Base-by-base conservation (phyloP, 2,329 filamentous ascomycete species). In the Microdochium bolleyi region DNA sequence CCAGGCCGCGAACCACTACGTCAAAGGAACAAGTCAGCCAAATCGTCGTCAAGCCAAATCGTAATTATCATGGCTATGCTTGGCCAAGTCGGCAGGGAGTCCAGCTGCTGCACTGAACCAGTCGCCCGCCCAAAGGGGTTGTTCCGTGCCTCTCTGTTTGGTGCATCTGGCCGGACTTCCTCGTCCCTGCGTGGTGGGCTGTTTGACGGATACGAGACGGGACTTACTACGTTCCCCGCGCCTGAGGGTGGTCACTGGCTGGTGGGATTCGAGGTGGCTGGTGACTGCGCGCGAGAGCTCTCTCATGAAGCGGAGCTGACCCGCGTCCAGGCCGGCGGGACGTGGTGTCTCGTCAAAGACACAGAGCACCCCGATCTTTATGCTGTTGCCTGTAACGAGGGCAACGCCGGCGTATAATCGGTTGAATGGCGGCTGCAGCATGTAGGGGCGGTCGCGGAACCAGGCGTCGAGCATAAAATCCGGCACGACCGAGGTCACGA, bases 401-500 rank as follows among this genome's bases (percentile, higher is more conserved):
- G 58, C 54, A 9, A 57, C 51, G n/a, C 53, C 55, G 14, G 56
- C 56, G 32, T 57, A 59, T 30, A 60, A 60, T 11, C 57, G 51
- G 24, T 61, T 59, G 1, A 55, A 53, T 0, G 60, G 58, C 24
- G 63, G 60, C 0, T 54, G 51, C 9, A 52, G 56, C 10, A 63
- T 62, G 16, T 61, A 66, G 0, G 61, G 54, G 19, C 61, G 60
- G 19, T 51, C 30, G 5, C 56, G 53, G 46, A 69, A 71, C 1
- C 65, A 61, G 2, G 61, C 50, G 32, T 73, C 62, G 1, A 32
- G 30, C 0, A 57, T 56, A 1, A 75, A 58, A 49, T 76, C 67
- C 0, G 62, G 55, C 2, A 73, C 57, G 0, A 72, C 53, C 0
- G 62, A 60, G 1, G 74, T 60, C 0, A 69, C 67, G 0, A 73